Conservation (phyloP, 768 basidiomycete species). For the Psilocybe subaeruginosa region DNA sequence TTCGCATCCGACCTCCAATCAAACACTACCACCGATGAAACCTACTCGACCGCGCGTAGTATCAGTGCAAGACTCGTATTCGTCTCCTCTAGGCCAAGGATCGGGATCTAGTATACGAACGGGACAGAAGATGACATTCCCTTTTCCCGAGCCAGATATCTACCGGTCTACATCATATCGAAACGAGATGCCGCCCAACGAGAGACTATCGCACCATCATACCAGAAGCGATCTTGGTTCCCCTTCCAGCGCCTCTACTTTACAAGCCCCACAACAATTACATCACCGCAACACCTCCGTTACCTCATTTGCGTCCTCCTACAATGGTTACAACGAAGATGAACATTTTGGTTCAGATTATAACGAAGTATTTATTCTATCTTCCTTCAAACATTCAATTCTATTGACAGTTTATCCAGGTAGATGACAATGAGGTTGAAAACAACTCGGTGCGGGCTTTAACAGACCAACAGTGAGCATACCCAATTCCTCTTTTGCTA, state of each 20-base stretch:
- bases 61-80: conserved; percentile 31
- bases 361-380: conserved; percentile 31
- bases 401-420: conserved; percentile 5
- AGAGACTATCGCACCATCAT: conserved; percentile 34
- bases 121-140: conserved; percentile 23
- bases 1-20: neutral
- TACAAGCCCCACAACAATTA: neutral
- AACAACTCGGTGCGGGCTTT: conserved; percentile 16
- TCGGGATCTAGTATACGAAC: conserved; percentile 17
- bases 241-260: neutral
- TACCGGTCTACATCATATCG: conserved; percentile 47
- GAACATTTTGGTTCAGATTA: conserved; percentile 31
- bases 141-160: conserved; percentile 58
- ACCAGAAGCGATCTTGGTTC: conserved; percentile 41
- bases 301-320: conserved; percentile 39
- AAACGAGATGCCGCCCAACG: conserved; percentile 25
- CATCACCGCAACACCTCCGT: conserved; percentile 35
- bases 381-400: neutral
- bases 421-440: conserved; percentile 19
- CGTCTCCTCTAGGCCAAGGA: conserved; percentile 10
- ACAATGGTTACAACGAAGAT: conserved; percentile 40
- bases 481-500: conserved; percentile 32
- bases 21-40: conserved; percentile 14
- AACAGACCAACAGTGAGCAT: conserved; percentile 24
- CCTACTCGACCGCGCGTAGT: conserved; percentile 30